These are phyloP conservation scores for Penicillium sp. DNA, from an alignment of 2,329 filamentous ascomycete species.

Conservation along the genomic window DNA sequence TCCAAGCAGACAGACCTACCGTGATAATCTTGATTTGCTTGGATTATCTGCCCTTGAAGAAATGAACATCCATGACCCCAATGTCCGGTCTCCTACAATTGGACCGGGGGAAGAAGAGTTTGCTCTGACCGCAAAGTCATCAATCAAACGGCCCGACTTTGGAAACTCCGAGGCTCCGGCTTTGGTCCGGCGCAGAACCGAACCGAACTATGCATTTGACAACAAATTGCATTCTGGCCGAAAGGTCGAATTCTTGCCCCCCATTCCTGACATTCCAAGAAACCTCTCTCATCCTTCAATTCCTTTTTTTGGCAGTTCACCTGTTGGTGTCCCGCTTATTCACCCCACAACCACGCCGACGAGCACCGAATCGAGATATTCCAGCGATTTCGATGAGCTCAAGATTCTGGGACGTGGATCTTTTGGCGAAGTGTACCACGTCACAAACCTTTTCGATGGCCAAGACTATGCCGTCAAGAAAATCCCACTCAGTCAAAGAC, in stretches of 20 bases:
- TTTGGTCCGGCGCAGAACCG: conserved; percentile 14
- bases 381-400: conserved; percentile 55
- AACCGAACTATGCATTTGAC: conserved; percentile 13
- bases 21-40: conserved; percentile 46
- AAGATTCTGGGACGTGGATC: conserved; percentile 64
- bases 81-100: conserved; percentile 20
- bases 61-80: conserved; percentile 28
- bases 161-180: conserved; percentile 14
- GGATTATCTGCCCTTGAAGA: conserved; percentile 40
- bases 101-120: conserved; percentile 24
- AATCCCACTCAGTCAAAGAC: conserved; percentile 57
- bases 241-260: conserved; percentile 22
- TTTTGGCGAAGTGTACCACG: conserved; percentile 65
- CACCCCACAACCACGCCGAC: conserved; percentile 23
- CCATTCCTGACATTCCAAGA: conserved; percentile 25
- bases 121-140: conserved; percentile 23
- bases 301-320: conserved; percentile 31
- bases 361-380: conserved; percentile 46
- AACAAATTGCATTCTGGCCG: conserved; percentile 17
- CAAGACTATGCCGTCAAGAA: conserved; percentile 67
- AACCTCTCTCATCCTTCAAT: conserved; percentile 25
- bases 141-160: conserved; percentile 12
- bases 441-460: conserved; percentile 61
- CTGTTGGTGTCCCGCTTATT: conserved; percentile 35
- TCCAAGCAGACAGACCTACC: conserved; percentile 41